Percentiles rank a stretch among this genome's conserved stretches.
Conservation (phyloP, 768 basidiomycete species). For the Austroboletus festivus region DNA sequence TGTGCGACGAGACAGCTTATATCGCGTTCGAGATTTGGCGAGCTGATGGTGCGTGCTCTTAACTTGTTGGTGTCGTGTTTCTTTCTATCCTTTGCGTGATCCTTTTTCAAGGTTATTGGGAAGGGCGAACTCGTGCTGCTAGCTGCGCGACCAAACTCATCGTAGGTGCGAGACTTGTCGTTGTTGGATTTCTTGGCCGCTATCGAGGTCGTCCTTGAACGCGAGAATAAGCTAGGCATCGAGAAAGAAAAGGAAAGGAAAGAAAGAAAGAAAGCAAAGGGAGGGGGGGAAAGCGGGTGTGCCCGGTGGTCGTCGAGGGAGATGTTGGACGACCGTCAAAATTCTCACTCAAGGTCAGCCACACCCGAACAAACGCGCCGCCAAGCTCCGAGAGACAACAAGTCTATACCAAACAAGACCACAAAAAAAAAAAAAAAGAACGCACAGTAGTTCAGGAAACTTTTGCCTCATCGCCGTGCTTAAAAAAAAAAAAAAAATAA, state of each 20-base stretch:
- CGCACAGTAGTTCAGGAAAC: not conserved
- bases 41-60: slow-evolving; percentile 42
- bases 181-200: slow-evolving; percentile 40
- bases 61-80: slow-evolving; percentile 34
- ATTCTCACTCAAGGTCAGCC: slow-evolving; percentile 31
- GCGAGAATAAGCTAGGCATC: slow-evolving; percentile 77
- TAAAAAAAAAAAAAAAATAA: too few relatives aligned
- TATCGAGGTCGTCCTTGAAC: slow-evolving; percentile 60
- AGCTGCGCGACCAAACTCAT: slow-evolving; percentile 65
- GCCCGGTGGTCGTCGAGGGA: slow-evolving; percentile 12
- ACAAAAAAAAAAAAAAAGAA: not conserved
- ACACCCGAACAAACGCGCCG: slow-evolving; percentile 2
- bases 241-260: slow-evolving; percentile 20
- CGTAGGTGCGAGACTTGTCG: slow-evolving; percentile 37
- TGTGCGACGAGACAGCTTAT: slow-evolving; percentile 36
- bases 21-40: slow-evolving; percentile 35
- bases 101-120: slow-evolving; percentile 41
- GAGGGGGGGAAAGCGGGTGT: slow-evolving; percentile 5
- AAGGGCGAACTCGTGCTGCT: slow-evolving; percentile 32
- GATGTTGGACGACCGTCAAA: not conserved
- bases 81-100: slow-evolving; percentile 45
- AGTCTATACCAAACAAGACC: too few relatives aligned
- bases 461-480: not conserved
- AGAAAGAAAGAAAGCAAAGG: not conserved
- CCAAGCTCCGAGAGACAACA: too few relatives aligned